Evolutionary conservation across 2,329 filamentous ascomycete species (phyloP).

Genomic region (Phoma sp.): DNA sequence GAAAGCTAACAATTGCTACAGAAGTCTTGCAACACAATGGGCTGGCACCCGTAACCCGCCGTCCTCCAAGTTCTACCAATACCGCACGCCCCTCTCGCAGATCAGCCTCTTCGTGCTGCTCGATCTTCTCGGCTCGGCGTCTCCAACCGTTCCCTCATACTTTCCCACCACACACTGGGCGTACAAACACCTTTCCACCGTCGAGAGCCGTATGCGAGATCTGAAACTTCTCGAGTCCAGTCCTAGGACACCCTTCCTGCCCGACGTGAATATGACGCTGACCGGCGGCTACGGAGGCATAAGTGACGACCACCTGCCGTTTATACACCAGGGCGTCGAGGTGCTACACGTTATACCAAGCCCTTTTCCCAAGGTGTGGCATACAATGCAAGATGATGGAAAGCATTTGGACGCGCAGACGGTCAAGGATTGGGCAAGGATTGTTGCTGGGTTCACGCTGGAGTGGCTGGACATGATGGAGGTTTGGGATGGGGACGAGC

Average conservation of each 20-base stretch:
- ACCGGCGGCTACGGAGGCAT: constrained; percentile 54
- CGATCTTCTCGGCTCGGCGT: constrained; percentile 77
- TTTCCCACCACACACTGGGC: constrained; percentile 94
- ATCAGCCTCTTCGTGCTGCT: constrained; percentile 92
- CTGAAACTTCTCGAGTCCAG: constrained; percentile 69
- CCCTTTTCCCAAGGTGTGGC: constrained; percentile 86
- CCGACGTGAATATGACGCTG: constrained; percentile 48
- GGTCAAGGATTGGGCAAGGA: constrained; percentile 84
- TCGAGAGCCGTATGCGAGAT: constrained; percentile 76
- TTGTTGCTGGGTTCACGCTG: constrained; percentile 81
- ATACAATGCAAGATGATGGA: constrained; percentile 81
- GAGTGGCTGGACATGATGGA: constrained; percentile 90
- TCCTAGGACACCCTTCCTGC: constrained; percentile 57
- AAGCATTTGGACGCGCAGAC: constrained; percentile 81
- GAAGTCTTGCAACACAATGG: constrained; percentile 81
- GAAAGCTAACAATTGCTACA: constrained; percentile 16
- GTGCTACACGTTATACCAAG: constrained; percentile 87
- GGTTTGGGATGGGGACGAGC: constrained; percentile 36
- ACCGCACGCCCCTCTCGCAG: constrained; percentile 73
- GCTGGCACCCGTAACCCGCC: constrained; percentile 71
- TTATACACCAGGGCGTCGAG: constrained; percentile 84
- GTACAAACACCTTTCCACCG: constrained; percentile 74
- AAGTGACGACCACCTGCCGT: constrained; percentile 90
- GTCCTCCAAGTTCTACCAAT: constrained; percentile 66
- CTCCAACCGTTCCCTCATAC: constrained; percentile 80